Evolutionary conservation across 257 asterid genomes (phyloP).

Genomic region (Jaltomata sinuosa): DNA sequence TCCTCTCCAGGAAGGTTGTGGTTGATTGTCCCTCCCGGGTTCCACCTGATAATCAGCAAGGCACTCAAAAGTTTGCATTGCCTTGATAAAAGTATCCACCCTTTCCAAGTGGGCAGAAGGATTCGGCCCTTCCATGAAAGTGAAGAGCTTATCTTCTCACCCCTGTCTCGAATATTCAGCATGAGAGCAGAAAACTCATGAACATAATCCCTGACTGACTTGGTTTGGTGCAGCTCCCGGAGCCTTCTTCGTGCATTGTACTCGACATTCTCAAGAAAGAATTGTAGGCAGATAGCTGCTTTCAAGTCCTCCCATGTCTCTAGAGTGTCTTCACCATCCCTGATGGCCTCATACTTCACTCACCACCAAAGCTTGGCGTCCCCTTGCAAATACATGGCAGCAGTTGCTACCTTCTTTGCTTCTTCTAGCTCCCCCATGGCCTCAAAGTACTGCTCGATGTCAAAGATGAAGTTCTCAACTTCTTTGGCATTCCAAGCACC

Average conservation of each 20-base stretch:
- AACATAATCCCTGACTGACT: neutral
- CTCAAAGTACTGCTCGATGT: neutral
- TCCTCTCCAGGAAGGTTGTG: too few species aligned
- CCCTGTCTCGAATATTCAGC: neutral
- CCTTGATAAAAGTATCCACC: too few species aligned
- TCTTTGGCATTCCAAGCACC: too few species aligned
- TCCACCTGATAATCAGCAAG: too few species aligned
- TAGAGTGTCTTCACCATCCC: neutral
- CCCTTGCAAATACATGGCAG: neutral
- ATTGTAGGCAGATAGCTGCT: neutral
- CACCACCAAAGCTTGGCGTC: neutral
- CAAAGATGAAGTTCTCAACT: neutral
- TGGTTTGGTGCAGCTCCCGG: too few species aligned
- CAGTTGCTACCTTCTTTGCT: neutral
- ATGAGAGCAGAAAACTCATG: neutral
- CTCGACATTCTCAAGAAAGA: neutral
- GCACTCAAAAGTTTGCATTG: too few species aligned
- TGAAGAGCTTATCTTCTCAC: too few species aligned
- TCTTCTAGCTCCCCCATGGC: neutral
- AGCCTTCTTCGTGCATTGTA: neutral
- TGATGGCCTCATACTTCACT: neutral
- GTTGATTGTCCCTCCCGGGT: too few species aligned
- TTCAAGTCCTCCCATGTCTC: too few species aligned
- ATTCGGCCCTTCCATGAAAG: too few species aligned
- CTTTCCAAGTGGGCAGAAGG: too few species aligned